Evolutionary conservation across 768 basidiomycete genomes (phyloP), one percentile per base, ranked within the genome.

Genomic region (Pleurotus djamor): DNA sequence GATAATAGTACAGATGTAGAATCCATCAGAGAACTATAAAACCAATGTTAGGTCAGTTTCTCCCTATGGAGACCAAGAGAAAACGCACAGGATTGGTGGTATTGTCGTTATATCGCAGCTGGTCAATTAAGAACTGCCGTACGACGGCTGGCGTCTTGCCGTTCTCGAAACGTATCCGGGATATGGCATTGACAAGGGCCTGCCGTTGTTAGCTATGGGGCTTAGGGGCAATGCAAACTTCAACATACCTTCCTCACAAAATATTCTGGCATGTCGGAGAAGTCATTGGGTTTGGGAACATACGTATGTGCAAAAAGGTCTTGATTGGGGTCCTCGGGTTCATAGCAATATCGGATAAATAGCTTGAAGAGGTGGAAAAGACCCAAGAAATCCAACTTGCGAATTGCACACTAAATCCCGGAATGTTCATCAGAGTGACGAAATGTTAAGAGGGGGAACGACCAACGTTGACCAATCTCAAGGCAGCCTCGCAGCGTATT

Each of bases 351-450:
- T 21, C 89, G 85, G 48, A 95, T 78, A 72, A 96, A 97, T 28
- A 98, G 81, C 72, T 98, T 99, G 80, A 97, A 92, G 35, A 99
- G 83, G 70, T 96, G 93, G 74, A 98, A 98, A 28, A 96, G 79
- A 8, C 96, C 96, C 60, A 98, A 76, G 68, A 92, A 94, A 62
- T 97, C 90, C 35, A 95, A 78, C 57, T 83, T 81, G 52, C 85
- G 85, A 54, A 88, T 83, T n/a, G 90, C 92, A 72, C 93, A 95
- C 95, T 96, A 72, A 4, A 28, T 28, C 21, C 21, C 52, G 65
- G 56, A 28, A 52, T 59, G 45, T 57, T 59, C 59, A 63, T 43
- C 59, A 60, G 47, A 57, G 17, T 12, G 45, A 47, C 16, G 16
- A 47, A 48, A 48, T 28, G 21, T 60, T 49, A 34, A n/a, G 10